Percentiles rank a stretch among this genome's conserved stretches.
phyloP scores from a whole-genome alignment of 2,329 filamentous ascomycete species.

The Penicillium sp. region DNA sequence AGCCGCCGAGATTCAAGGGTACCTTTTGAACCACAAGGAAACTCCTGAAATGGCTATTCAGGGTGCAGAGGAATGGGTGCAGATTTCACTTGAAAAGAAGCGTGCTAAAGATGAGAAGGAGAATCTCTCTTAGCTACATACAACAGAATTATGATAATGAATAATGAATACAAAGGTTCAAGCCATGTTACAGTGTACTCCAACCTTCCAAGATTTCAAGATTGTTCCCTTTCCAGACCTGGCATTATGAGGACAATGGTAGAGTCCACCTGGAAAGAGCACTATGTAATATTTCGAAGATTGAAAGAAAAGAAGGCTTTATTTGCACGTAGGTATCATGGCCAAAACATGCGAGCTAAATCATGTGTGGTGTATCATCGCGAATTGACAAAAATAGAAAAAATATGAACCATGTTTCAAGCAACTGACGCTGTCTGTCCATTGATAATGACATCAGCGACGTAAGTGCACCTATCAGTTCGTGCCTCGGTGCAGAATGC shows the following conservation, averaged over 20 bases:
- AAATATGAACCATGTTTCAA: conserved; percentile 4
- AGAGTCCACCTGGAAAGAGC: no score
- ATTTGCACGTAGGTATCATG: not conserved
- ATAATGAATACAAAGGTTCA: not conserved
- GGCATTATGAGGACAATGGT: no score
- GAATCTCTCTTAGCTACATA: not conserved
- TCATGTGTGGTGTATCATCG: not conserved
- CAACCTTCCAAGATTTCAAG: no score
- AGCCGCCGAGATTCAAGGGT: conserved; percentile 46
- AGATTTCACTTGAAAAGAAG: conserved; percentile 28
- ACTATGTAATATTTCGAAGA: no score
- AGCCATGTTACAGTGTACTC: no score
- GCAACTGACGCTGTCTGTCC: conserved; percentile 20
- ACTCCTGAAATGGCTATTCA: conserved; percentile 34
- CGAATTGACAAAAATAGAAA: not conserved
- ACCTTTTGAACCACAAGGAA: conserved; percentile 40
- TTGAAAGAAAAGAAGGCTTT: not conserved
- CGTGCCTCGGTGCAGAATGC: conserved; percentile 28
- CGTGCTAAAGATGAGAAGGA: conserved; percentile 16
- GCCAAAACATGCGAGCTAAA: not conserved
- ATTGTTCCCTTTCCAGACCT: no score
- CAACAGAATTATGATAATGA: not conserved
- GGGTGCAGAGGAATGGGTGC: conserved; percentile 34
- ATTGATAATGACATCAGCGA: conserved; percentile 26
- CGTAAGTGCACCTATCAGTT: conserved; percentile 32